Conservation (phyloP, 257 asterid species). For the Galeopsis tetrahit region DNA sequence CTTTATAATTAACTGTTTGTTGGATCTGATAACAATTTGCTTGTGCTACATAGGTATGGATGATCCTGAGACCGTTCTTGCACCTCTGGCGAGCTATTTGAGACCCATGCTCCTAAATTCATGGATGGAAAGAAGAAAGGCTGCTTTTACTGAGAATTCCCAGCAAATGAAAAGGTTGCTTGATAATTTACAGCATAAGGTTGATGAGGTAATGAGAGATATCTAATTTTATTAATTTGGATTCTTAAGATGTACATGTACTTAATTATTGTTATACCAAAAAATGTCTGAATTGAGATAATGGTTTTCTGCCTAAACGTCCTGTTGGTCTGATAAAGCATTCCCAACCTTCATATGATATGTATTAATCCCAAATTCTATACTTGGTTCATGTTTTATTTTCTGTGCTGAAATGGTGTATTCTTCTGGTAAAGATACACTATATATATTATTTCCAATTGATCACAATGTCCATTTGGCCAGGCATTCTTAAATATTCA, state of each 20-base stretch:
- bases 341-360: conserved; percentile 24
- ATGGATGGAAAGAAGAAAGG: conserved; percentile 84
- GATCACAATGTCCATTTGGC: conserved; percentile 30
- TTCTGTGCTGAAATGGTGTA: conserved; percentile 18
- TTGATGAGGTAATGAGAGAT: conserved; percentile 78
- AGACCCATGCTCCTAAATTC: conserved; percentile 89
- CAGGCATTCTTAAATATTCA: conserved; percentile 88
- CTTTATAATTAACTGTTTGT: neutral
- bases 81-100: conserved; percentile 76
- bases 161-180: conserved; percentile 78
- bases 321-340: conserved; percentile 25
- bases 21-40: conserved; percentile 28
- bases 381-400: conserved; percentile 26
- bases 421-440: conserved; percentile 19
- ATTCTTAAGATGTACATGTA: conserved; percentile 12
- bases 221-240: conserved; percentile 31
- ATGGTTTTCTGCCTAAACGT: conserved; percentile 18
- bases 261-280: conserved; percentile 15
- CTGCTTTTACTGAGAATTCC: conserved; percentile 81
- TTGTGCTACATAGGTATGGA: conserved; percentile 53
- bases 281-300: conserved; percentile 28
- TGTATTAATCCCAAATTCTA: conserved; percentile 12
- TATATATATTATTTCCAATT: conserved; percentile 26
- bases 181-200: conserved; percentile 81
- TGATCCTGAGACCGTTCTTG: conserved; percentile 79